These are phyloP conservation scores for Microbotryum saponariae DNA, from an alignment of 1,284 basidiomycete species.

Conservation along the genomic window DNA sequence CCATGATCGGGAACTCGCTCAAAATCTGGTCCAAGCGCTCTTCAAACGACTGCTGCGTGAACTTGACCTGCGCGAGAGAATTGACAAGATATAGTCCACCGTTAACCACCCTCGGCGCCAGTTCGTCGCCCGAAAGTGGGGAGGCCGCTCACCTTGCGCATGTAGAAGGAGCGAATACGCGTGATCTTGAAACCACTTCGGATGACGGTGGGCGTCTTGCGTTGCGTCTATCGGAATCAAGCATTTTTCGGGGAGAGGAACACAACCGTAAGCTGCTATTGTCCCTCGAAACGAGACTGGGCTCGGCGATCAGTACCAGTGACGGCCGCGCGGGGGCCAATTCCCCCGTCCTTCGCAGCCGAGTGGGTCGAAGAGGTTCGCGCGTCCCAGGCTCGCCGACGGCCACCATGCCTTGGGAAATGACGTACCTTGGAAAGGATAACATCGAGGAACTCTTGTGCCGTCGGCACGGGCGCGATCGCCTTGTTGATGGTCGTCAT, in stretches of 20 bases:
- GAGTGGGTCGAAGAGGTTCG: too few species aligned
- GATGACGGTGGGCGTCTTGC: slow-evolving; percentile 96
- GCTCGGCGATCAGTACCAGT: too few species aligned
- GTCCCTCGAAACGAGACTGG: too few species aligned
- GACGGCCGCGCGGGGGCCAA: too few species aligned
- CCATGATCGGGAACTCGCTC: slow-evolving; percentile 91
- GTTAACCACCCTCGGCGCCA: not conserved
- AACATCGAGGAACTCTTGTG: slow-evolving; percentile 90
- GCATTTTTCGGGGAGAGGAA: slow-evolving; percentile 4
- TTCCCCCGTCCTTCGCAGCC: too few species aligned
- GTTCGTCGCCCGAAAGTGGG: not conserved
- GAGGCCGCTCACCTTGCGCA: slow-evolving; percentile 60
- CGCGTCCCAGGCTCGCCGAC: too few species aligned
- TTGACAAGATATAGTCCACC: not conserved
- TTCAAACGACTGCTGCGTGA: slow-evolving; percentile 94
- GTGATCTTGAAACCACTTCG: slow-evolving; percentile 99
- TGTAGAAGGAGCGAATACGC: slow-evolving; percentile 65
- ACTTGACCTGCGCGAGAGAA: slow-evolving; percentile 62
- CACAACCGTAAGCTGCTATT: too few species aligned
- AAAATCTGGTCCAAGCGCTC: slow-evolving; percentile 93
- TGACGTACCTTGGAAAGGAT: slow-evolving; percentile 43
- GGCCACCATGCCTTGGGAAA: too few species aligned
- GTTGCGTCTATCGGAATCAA: slow-evolving; percentile 74
- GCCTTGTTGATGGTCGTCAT: slow-evolving; percentile 52
- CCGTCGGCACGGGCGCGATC: slow-evolving; percentile 94